These are phyloP conservation scores for Taphrina populina DNA, from an alignment of 1,139 yeast species.

Conservation along the genomic window DNA sequence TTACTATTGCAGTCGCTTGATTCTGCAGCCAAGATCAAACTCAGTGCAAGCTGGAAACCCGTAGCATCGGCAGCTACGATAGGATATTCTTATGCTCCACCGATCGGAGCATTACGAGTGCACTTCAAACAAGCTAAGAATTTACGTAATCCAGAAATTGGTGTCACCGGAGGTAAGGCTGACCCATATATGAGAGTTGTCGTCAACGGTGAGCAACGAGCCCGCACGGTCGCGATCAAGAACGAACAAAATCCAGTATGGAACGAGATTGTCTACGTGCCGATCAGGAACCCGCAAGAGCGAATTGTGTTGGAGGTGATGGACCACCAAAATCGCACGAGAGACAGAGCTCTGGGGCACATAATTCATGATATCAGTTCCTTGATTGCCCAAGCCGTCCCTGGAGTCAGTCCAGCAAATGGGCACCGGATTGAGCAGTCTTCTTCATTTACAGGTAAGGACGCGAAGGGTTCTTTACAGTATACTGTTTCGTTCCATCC, in stretches of 20 bases:
- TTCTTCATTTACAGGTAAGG: slow-evolving; percentile 63
- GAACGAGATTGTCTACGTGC: slow-evolving; percentile 78
- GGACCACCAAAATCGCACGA: slow-evolving; percentile 77
- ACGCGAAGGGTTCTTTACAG: slow-evolving; percentile 75
- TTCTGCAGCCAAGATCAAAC: slow-evolving; percentile 47
- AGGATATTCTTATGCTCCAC: slow-evolving; percentile 83
- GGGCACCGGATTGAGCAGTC: slow-evolving; percentile 53
- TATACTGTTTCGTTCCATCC: slow-evolving; percentile 83
- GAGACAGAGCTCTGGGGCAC: slow-evolving; percentile 84
- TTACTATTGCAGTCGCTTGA: slow-evolving; percentile 47
- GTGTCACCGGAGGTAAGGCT: slow-evolving; percentile 68
- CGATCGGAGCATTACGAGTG: slow-evolving; percentile 85
- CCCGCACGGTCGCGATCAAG: slow-evolving; percentile 70
- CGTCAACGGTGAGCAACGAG: slow-evolving; percentile 72
- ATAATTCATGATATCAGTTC: slow-evolving; percentile 68
- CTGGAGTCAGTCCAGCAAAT: slow-evolving; percentile 62
- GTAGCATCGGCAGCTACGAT: slow-evolving; percentile 61
- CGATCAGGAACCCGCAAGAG: slow-evolving; percentile 79
- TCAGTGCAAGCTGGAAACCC: slow-evolving; percentile 80
- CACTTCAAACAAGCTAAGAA: slow-evolving; percentile 68
- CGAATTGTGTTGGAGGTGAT: slow-evolving; percentile 79
- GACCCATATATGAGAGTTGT: slow-evolving; percentile 87
- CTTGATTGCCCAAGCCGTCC: slow-evolving; percentile 61
- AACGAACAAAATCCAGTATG: slow-evolving; percentile 76
- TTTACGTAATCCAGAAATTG: slow-evolving; percentile 69